phyloP scores from a whole-genome alignment of 2,329 filamentous ascomycete genomes.

The Sporothrix inflata region DNA sequence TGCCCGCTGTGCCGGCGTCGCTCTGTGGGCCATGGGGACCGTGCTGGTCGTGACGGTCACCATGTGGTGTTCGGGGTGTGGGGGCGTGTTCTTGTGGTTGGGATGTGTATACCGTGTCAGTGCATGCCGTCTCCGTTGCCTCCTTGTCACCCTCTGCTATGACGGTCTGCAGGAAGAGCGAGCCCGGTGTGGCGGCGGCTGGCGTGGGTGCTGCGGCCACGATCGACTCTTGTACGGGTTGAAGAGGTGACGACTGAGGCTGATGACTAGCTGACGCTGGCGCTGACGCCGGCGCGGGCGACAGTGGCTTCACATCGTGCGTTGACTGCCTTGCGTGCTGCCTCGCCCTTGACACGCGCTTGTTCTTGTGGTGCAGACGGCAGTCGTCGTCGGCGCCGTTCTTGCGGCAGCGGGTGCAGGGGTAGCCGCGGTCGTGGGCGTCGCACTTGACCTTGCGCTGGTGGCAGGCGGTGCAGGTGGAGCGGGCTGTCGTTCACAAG shows the following conservation, averaged over 20 bases:
- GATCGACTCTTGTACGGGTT: background rate
- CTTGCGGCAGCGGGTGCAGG: conserved; percentile 24
- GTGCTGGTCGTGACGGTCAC: background rate
- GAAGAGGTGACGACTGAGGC: background rate
- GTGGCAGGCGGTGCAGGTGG: conserved; percentile 25
- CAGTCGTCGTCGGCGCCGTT: conserved; percentile 7
- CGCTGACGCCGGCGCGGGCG: conserved; percentile 1
- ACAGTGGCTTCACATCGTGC: background rate
- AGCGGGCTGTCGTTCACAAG: background rate
- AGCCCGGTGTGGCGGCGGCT: background rate
- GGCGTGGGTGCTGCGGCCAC: background rate
- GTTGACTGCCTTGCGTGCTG: background rate
- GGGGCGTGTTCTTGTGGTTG: no score
- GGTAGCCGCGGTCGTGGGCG: conserved; percentile 25
- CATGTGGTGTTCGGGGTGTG: background rate
- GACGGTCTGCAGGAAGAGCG: conserved; percentile 17
- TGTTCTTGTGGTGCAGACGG: conserved; percentile 18
- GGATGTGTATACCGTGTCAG: no score
- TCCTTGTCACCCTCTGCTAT: background rate
- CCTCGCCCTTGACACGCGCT: background rate
- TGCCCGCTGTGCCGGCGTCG: background rate
- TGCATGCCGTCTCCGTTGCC: no score
- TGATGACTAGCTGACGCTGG: no score
- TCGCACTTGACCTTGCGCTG: conserved; percentile 27
- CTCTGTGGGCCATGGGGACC: background rate